Evolutionary conservation across 257 asterid species (phyloP).

Genomic region (Solanum corneliomulleri): DNA sequence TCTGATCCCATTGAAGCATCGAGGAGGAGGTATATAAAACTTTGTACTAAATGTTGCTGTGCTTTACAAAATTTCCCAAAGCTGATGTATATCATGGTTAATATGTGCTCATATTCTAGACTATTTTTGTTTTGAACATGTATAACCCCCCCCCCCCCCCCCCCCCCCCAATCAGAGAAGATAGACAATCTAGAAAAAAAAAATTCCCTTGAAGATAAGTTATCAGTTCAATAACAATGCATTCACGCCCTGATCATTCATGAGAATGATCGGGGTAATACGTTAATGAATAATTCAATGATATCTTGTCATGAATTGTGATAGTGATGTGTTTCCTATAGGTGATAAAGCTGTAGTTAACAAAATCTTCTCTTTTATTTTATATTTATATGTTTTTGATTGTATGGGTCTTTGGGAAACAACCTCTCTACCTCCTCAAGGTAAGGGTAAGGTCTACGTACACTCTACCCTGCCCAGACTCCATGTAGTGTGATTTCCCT

Average conservation of each 20-base stretch:
- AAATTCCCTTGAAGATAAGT: background rate
- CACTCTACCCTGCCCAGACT: background rate
- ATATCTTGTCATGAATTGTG: background rate
- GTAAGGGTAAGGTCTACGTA: background rate
- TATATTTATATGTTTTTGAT: background rate
- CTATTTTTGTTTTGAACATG: background rate
- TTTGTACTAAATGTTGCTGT: background rate
- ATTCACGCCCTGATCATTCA: background rate
- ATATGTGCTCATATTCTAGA: background rate
- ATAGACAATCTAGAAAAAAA: background rate
- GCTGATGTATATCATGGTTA: background rate
- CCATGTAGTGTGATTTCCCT: background rate
- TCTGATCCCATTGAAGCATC: constrained; percentile 91
- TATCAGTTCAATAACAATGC: background rate
- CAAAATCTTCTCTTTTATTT: background rate
- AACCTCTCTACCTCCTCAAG: background rate
- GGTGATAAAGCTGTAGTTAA: background rate
- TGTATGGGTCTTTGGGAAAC: background rate
- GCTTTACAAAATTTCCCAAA: background rate
- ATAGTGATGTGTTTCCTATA: background rate
- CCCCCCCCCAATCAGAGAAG: background rate
- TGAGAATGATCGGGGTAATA: background rate
- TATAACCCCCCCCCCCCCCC: background rate
- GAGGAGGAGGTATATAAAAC: constrained; percentile 62
- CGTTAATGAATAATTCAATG: background rate